phyloP scores from a whole-genome alignment of 148 eudicot genomes.

The Pharnaceum exiguum region DNA sequence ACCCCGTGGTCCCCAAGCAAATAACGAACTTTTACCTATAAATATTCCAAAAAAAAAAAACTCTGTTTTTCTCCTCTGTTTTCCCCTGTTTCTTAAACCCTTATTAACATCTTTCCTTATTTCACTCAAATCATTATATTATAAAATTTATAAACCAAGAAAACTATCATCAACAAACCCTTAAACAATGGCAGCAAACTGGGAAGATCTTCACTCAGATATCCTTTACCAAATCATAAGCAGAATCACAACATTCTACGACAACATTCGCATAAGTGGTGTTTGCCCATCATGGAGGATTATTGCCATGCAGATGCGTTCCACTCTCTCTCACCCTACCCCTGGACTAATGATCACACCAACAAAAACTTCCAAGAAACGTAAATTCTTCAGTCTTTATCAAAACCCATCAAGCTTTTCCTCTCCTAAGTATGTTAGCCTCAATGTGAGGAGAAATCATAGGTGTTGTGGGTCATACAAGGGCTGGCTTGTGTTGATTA shows the following conservation, averaged over 20 bases:
- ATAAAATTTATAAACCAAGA: no score
- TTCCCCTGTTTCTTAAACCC: neutral
- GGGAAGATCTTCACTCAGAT: constrained; percentile 12
- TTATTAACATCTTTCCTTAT: neutral
- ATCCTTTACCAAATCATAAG: constrained; percentile 1
- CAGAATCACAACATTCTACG: neutral
- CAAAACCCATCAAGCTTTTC: no score
- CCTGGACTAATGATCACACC: constrained; percentile 8
- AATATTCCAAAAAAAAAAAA: no score
- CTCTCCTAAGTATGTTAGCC: no score
- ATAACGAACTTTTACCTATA: no score
- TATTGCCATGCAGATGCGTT: neutral
- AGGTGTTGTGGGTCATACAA: constrained; percentile 15
- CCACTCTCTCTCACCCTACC: constrained; percentile 2
- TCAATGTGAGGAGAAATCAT: neutral
- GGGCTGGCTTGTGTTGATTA: constrained; percentile 14
- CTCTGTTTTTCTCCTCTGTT: constrained; percentile 5
- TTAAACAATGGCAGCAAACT: constrained; percentile 7
- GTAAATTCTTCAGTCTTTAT: neutral
- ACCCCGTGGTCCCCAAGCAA: no score
- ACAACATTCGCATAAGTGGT: constrained; percentile 15
- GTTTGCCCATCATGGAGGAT: constrained; percentile 15
- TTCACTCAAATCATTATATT: no score
- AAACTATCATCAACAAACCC: no score
- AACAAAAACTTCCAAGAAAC: neutral